Evolutionary conservation across 495 filamentous ascomycete species (phyloP).

Genomic region (Evansstolkia leycettana): DNA sequence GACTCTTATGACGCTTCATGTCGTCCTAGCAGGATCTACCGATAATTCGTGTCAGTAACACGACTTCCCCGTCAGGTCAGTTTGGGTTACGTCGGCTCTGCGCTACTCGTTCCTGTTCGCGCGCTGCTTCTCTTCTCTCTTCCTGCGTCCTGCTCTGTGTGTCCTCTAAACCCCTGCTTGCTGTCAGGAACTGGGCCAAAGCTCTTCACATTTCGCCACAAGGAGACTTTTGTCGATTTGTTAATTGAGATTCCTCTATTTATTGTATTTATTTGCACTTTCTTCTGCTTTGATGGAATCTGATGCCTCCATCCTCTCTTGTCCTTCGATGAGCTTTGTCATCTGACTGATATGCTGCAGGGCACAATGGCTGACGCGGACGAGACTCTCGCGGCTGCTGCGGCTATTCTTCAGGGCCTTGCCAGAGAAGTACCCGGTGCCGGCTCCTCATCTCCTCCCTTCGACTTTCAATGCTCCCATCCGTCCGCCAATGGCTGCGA

Average conservation of each 20-base stretch:
- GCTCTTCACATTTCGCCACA: no score
- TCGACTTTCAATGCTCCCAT: constrained; percentile 22
- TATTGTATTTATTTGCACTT: no score
- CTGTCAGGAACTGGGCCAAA: no score
- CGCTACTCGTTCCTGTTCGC: no score
- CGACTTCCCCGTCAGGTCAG: constrained; percentile 20
- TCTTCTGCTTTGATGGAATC: no score
- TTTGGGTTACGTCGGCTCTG: not conserved
- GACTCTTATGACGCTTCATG: constrained; percentile 20
- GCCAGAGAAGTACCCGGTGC: constrained; percentile 35
- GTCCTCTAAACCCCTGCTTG: no score
- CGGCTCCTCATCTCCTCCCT: constrained; percentile 27
- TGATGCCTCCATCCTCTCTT: no score
- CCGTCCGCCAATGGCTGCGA: constrained; percentile 24
- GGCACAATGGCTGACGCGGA: constrained; percentile 47
- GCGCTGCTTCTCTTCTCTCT: no score
- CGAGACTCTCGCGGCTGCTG: constrained; percentile 48
- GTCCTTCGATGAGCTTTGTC: no score
- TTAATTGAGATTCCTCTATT: no score
- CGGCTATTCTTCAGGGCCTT: constrained; percentile 50
- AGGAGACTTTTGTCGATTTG: no score
- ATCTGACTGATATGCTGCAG: constrained; percentile 16
- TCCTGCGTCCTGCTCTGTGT: no score
- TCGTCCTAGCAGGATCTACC: constrained; percentile 24
- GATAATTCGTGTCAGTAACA: constrained; percentile 30